Percentiles rank a stretch among this genome's conserved stretches.
Conservation (phyloP, 768 basidiomycete genomes). For the Steccherinum ochraceum region DNA sequence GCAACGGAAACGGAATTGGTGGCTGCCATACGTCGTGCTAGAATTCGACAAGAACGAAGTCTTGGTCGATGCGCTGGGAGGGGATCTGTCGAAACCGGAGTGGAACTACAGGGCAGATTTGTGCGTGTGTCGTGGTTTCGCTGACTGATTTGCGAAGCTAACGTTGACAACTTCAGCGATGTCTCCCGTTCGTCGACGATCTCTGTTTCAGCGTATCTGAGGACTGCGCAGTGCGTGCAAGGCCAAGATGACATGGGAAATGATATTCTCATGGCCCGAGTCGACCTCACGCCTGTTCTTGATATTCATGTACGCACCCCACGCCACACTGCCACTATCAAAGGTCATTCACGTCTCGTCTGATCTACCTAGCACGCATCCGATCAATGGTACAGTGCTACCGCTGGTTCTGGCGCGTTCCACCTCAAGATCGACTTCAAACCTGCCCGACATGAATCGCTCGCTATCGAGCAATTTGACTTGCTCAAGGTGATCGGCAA, state of each 20-base stretch:
- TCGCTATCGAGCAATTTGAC: constrained; percentile 97
- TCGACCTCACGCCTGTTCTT: constrained; percentile 80
- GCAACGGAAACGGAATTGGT: constrained; percentile 90
- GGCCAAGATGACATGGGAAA: constrained; percentile 95
- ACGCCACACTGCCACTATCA: constrained; percentile 2
- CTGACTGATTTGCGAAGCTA: constrained; percentile 7
- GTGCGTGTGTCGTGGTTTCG: constrained; percentile 41
- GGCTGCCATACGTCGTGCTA: constrained; percentile 95
- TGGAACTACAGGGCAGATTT: constrained; percentile 98
- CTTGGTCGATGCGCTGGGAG: constrained; percentile 91
- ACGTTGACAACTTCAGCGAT: constrained; percentile 56
- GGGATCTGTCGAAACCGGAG: constrained; percentile 82
- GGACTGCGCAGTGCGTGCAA: constrained; percentile 66
- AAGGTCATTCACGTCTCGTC: constrained; percentile 9
- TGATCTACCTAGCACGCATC: constrained; percentile 55
- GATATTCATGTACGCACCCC: constrained; percentile 60
- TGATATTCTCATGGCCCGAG: constrained; percentile 89
- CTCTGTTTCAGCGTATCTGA: constrained; percentile 85
- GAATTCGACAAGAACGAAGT: constrained; percentile 99
- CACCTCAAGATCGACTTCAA: constrained; percentile 95
- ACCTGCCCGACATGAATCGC: constrained; percentile 71
- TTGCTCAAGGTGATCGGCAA: constrained; percentile 97
- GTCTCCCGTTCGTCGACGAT: constrained; percentile 93
- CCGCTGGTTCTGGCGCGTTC: constrained; percentile 83
- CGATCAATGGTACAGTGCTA: constrained; percentile 87